Conservation (phyloP, 2,329 filamentous ascomycete species). For the Penicillium brasilianum region DNA sequence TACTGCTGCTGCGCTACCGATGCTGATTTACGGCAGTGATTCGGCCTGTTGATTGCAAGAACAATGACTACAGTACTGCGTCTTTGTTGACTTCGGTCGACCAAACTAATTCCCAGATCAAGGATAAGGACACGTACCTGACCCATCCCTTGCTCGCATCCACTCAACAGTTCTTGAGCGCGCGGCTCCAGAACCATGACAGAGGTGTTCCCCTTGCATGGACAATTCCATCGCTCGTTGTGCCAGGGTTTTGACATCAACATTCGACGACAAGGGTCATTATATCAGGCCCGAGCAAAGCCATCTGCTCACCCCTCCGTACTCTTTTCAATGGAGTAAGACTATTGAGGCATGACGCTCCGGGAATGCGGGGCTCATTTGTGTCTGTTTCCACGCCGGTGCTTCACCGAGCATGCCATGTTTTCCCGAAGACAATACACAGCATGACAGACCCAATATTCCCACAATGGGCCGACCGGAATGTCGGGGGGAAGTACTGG, state of each 20-base stretch:
- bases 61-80: neutral
- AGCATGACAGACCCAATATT: conserved; percentile 1
- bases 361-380: conserved; percentile 27
- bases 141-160: conserved; percentile 32
- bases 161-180: conserved; percentile 15
- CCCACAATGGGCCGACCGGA: neutral
- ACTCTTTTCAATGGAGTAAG: neutral
- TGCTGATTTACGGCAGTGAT: neutral
- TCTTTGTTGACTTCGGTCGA: neutral
- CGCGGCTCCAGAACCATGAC: conserved; percentile 15
- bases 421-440: conserved; percentile 9
- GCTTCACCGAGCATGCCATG: conserved; percentile 20
- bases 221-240: conserved; percentile 23
- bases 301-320: neutral
- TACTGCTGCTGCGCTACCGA: neutral
- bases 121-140: conserved; percentile 29
- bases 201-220: conserved; percentile 24
- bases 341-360: conserved; percentile 24
- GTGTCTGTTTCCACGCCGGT: conserved; percentile 16
- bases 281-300: neutral
- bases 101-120: neutral
- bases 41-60: neutral
- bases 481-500: neutral
- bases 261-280: neutral
- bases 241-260: neutral